Conservation (phyloP, 2,329 filamentous ascomycete genomes). For the Monascus ruber region DNA sequence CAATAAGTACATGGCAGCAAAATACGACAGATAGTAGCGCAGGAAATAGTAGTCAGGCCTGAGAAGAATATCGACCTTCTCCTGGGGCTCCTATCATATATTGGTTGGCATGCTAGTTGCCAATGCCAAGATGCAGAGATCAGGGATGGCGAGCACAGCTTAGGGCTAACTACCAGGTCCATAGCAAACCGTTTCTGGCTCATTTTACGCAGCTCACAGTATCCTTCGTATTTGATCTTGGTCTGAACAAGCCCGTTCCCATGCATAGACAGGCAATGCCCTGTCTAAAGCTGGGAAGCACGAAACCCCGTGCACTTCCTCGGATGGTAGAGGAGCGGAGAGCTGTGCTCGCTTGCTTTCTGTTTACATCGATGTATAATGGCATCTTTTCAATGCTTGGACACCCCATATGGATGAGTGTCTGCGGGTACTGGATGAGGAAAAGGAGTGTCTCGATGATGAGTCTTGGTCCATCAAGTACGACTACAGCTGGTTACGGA, state of each 20-base stretch:
- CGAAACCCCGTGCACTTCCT: not conserved
- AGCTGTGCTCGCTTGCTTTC: conserved; percentile 39
- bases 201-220: conserved; percentile 8
- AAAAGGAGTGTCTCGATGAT: conserved; percentile 40
- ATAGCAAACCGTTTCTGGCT: conserved; percentile 7
- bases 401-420: conserved; percentile 48
- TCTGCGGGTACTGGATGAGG: conserved; percentile 35
- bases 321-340: conserved; percentile 42
- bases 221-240: conserved; percentile 6
- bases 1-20: conserved; percentile 31
- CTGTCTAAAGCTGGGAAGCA: not conserved
- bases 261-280: conserved; percentile 3
- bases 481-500: conserved; percentile 7
- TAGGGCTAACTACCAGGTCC: not conserved
- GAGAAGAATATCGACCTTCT: conserved; percentile 44
- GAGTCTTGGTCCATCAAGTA: conserved; percentile 29
- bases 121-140: conserved; percentile 1
- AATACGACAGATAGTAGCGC: conserved; percentile 35
- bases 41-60: conserved; percentile 38
- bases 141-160: not conserved
- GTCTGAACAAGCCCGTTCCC: conserved; percentile 7
- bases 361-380: conserved; percentile 28
- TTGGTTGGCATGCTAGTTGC: conserved; percentile 33
- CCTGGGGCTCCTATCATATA: conserved; percentile 37
- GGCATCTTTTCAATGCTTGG: conserved; percentile 41